phyloP scores from a whole-genome alignment of 768 basidiomycete genomes.

The Harrya chromipes region DNA sequence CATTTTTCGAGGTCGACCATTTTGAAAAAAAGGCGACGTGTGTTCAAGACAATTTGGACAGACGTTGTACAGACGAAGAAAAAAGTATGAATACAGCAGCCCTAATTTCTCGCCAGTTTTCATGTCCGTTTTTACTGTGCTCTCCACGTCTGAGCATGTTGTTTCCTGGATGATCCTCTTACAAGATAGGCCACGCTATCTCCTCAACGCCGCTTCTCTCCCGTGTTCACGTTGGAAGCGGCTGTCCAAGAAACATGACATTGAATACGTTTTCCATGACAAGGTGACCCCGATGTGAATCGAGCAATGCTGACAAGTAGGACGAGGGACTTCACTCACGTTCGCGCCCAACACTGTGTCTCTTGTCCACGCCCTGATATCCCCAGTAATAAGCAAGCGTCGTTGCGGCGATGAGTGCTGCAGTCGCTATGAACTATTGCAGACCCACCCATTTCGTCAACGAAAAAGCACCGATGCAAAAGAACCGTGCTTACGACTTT shows the following conservation, averaged over 20 bases:
- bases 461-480: background rate
- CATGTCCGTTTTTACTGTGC: background rate
- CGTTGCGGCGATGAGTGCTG: constrained; percentile 26
- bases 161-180: too few relatives aligned
- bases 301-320: too few relatives aligned
- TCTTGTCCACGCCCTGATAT: constrained; percentile 33
- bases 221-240: constrained; percentile 6
- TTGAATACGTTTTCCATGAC: background rate
- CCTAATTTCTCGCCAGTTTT: constrained; percentile 10
- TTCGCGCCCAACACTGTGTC: constrained; percentile 27
- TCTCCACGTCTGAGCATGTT: background rate
- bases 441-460: background rate
- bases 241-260: constrained; percentile 6
- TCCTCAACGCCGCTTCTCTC: constrained; percentile 27
- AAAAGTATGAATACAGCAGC: constrained; percentile 25
- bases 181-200: background rate
- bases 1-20: background rate
- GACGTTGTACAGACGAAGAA: constrained; percentile 10
- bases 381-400: constrained; percentile 37
- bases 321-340: constrained; percentile 6
- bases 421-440: constrained; percentile 29
- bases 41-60: background rate
- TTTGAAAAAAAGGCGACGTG: background rate
- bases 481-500: constrained; percentile 25
- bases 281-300: background rate